Conservation (phyloP, 164 flowering plant species). For the Echeveria elegans region DNA sequence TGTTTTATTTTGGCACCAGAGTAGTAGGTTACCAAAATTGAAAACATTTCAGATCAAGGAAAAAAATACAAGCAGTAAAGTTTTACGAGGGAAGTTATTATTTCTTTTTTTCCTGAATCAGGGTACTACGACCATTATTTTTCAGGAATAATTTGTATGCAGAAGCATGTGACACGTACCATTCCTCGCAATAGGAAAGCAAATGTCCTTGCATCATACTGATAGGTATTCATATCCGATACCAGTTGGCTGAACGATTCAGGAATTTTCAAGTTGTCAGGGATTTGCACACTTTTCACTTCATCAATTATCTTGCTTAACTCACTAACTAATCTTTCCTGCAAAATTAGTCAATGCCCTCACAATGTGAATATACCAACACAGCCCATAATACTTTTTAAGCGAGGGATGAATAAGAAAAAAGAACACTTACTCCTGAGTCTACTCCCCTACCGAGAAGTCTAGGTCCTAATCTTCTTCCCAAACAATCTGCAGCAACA, state of each 20-base stretch:
- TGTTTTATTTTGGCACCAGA: not conserved
- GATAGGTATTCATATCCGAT: conserved; percentile 66
- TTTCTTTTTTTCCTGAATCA: not conserved
- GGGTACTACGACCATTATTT: not conserved
- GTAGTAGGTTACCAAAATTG: not conserved
- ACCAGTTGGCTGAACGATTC: conserved; percentile 63
- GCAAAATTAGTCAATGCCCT: conserved; percentile 18
- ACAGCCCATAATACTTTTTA: not conserved
- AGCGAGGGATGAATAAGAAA: not conserved
- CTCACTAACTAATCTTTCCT: conserved; percentile 71
- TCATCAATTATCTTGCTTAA: conserved; percentile 68
- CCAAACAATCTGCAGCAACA: conserved; percentile 71
- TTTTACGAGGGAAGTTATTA: no score
- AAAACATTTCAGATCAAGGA: not conserved
- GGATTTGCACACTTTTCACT: conserved; percentile 65
- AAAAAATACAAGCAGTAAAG: not conserved
- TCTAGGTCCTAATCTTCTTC: conserved; percentile 87
- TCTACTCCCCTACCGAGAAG: conserved; percentile 78
- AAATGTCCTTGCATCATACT: conserved; percentile 73
- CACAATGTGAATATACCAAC: not conserved
- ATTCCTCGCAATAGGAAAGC: conserved; percentile 67
- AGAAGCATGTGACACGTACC: conserved; percentile 34
- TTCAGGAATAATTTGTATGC: not conserved
- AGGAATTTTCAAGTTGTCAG: conserved; percentile 66
- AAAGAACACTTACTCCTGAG: conserved; percentile 52